Evolutionary conservation across 768 basidiomycete genomes (phyloP), one percentile per base, ranked within the genome.

Genomic region (Podaxis sp.): DNA sequence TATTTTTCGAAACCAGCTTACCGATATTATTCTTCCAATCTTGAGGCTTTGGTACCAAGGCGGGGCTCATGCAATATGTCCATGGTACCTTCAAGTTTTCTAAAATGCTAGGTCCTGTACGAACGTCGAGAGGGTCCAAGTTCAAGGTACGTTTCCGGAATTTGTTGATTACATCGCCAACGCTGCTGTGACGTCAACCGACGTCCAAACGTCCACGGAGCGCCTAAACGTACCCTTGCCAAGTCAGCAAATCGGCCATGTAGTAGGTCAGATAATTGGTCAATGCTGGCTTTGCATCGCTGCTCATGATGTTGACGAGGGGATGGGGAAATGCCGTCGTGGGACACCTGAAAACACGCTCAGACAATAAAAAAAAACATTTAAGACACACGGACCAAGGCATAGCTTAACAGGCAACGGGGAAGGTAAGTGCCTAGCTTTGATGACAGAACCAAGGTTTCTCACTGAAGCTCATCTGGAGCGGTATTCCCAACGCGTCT

Each of bases 1-100:
- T 27, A 9, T 4, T 48, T 23, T 25, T 4, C 53, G 7, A 44
- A 55, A 21, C 9, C 1, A 4, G 59, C 72, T 42, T 57, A 84
- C 84, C 85, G 42, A 86, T 85, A 66, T 85, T 72, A 58, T 79
- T 81, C 62, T 78, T 83, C 86, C 86, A 88, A 69, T 87, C 86
- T 13, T 73, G 63, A 0, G 86, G 86, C 64, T 84, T 85, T 0
- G 83, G 83, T 0, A 87, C 81, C 23, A 88, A 64, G 0, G 79
- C 74, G 3, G 81, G 79, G 48, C 80, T 82, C 78, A 86, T 83
- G 65, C 84, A 86, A 65, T 86, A 88, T 3, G 84, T 85, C 79
- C 80, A 85, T 2, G 86, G 85, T 2, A 86, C 70, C 61, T 82
- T 82, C 28, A 85, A 67, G 11, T 78, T 71, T 63, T 88, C 85